Evolutionary conservation across 2,329 filamentous ascomycete species (phyloP).

Genomic region (Orbilia blumenaviensis): DNA sequence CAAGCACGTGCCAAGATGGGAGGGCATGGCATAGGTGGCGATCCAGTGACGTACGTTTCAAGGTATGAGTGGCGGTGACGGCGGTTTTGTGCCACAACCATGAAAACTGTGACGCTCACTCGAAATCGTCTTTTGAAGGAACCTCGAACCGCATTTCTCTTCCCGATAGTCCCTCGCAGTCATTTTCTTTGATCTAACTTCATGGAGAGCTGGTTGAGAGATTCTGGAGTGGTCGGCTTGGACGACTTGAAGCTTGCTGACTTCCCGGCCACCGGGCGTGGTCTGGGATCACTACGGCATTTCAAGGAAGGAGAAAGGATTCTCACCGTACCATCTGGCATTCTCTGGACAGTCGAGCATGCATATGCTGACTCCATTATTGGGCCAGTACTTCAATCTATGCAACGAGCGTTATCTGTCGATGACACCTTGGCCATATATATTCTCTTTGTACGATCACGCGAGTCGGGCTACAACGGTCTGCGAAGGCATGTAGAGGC

Average conservation of each 20-base stretch:
- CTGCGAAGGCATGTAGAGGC: slow-evolving; percentile 57
- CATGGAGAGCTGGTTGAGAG: slow-evolving; percentile 60
- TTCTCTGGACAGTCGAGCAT: slow-evolving; percentile 60
- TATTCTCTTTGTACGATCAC: slow-evolving; percentile 60
- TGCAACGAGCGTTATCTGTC: slow-evolving; percentile 59
- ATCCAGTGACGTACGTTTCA: too few species aligned
- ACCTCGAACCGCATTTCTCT: slow-evolving; percentile 11
- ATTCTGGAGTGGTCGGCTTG: slow-evolving; percentile 59
- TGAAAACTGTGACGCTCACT: slow-evolving; percentile 1
- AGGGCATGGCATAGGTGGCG: too few species aligned
- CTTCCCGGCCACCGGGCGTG: slow-evolving; percentile 60
- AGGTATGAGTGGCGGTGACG: too few species aligned
- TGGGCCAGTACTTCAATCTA: slow-evolving; percentile 59
- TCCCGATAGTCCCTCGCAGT: neutral
- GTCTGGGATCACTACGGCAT: slow-evolving; percentile 58
- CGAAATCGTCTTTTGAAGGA: neutral
- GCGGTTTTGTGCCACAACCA: too few species aligned
- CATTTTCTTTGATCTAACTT: slow-evolving; percentile 14
- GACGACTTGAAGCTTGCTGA: slow-evolving; percentile 59
- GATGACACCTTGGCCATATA: slow-evolving; percentile 60
- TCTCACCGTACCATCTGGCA: slow-evolving; percentile 59
- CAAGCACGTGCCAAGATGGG: too few species aligned
- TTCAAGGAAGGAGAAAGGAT: slow-evolving; percentile 60
- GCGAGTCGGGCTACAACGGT: slow-evolving; percentile 59
- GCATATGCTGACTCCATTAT: slow-evolving; percentile 60